These are phyloP conservation scores for Penicillium crustosum DNA, from an alignment of 2,329 filamentous ascomycete genomes.

Conservation along the genomic window DNA sequence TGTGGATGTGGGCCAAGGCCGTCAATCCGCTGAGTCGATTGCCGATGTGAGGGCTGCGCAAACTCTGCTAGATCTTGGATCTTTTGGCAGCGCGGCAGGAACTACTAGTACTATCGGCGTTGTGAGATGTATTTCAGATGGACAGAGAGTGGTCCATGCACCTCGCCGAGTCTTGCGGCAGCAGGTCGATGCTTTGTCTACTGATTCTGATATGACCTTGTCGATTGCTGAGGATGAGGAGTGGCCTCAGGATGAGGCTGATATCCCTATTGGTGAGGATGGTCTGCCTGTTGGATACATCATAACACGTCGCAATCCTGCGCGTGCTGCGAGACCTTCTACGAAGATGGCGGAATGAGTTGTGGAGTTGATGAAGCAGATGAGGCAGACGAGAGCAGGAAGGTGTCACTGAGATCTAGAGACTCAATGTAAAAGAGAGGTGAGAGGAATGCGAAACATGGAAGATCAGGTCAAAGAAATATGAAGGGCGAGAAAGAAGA, in stretches of 20 bases:
- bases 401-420: not conserved
- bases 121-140: not conserved
- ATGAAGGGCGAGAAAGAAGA: not conserved
- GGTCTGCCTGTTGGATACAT: slow-evolving; percentile 1
- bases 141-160: not conserved
- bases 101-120: no score
- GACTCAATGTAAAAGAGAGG: not conserved
- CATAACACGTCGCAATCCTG: slow-evolving; percentile 14
- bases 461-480: not conserved
- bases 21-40: not conserved
- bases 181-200: not conserved
- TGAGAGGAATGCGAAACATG: not conserved
- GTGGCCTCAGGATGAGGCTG: not conserved
- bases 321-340: slow-evolving; percentile 13
- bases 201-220: not conserved
- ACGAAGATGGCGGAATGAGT: slow-evolving; percentile 7
- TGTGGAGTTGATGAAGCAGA: no score
- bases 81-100: not conserved
- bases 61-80: not conserved
- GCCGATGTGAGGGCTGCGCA: not conserved
- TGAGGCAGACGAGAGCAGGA: not conserved
- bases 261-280: slow-evolving; percentile 1
- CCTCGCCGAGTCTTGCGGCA: not conserved
- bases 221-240: not conserved
- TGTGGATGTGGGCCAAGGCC: not conserved